Evolutionary conservation across 2,329 filamentous ascomycete species (phyloP).

Genomic region (Fusarium burgessii): DNA sequence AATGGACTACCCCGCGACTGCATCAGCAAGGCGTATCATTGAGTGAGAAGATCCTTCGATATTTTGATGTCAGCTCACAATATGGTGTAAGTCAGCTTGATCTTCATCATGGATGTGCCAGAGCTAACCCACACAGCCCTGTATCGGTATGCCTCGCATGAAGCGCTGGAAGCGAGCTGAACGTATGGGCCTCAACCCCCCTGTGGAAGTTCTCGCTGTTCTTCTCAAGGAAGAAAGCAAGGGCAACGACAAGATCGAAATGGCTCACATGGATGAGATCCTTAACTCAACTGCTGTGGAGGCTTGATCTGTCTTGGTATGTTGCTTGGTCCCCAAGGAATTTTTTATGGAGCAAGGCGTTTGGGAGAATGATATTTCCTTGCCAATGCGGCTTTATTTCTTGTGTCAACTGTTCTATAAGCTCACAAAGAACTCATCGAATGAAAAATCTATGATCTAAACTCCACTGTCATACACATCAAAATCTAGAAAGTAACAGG

Average conservation of each 20-base stretch:
- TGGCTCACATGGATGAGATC: conserved; percentile 80
- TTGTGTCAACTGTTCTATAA: conserved; percentile 31
- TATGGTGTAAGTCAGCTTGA: conserved; percentile 81
- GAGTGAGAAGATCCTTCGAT: conserved; percentile 87
- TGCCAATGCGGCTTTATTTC: conserved; percentile 37
- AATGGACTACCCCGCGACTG: conserved; percentile 75
- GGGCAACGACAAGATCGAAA: conserved; percentile 66
- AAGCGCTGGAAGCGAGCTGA: conserved; percentile 92
- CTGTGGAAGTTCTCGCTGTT: conserved; percentile 90
- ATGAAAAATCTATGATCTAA: conserved; percentile 36
- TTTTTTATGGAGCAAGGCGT: conserved; percentile 41
- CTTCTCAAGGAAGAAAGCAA: conserved; percentile 77
- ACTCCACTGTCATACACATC: conserved; percentile 11
- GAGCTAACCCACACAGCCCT: conserved; percentile 67
- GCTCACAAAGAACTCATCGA: conserved; percentile 13
- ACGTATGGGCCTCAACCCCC: conserved; percentile 83
- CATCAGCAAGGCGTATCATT: conserved; percentile 80
- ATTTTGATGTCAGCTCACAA: conserved; percentile 92
- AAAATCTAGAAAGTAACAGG: conserved; percentile 14
- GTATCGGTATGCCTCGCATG: conserved; percentile 83
- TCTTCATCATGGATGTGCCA: neutral
- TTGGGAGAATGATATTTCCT: conserved; percentile 25
- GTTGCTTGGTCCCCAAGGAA: conserved; percentile 13
- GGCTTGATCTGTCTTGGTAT: conserved; percentile 39
- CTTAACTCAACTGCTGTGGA: conserved; percentile 63